These are phyloP conservation scores for Candida ortonii DNA, from an alignment of 805 yeast genomes.

Conservation along the genomic window DNA sequence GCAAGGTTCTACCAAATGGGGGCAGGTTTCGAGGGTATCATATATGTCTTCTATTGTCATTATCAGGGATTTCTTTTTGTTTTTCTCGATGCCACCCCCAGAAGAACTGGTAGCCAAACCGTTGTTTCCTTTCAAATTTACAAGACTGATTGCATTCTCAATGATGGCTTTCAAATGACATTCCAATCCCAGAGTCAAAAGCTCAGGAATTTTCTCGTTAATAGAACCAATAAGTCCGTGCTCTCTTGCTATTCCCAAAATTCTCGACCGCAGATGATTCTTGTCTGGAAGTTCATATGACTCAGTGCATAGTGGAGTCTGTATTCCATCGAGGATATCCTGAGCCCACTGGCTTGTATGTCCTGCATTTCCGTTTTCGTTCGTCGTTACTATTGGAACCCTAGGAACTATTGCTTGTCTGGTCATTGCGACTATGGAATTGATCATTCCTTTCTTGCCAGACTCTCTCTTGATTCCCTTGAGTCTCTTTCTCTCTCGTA, in stretches of 20 bases:
- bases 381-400: constrained; percentile 66
- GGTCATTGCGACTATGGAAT: constrained; percentile 64
- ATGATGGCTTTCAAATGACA: constrained; percentile 70
- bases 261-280: constrained; percentile 61
- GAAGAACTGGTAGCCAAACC: constrained; percentile 5
- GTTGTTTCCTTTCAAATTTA: constrained; percentile 55
- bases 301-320: constrained; percentile 76
- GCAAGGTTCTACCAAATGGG: constrained; percentile 65
- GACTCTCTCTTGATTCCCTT: constrained; percentile 80
- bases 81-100: neutral
- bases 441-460: constrained; percentile 73
- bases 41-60: constrained; percentile 65
- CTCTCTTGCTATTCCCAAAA: constrained; percentile 83
- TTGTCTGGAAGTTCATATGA: constrained; percentile 79
- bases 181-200: constrained; percentile 78
- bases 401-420: constrained; percentile 77
- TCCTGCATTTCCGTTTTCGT: constrained; percentile 17
- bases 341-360: constrained; percentile 84
- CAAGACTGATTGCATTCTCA: constrained; percentile 71
- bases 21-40: constrained; percentile 61
- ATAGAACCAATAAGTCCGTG: constrained; percentile 82
- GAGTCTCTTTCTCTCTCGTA: constrained; percentile 79
- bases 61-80: constrained; percentile 32
- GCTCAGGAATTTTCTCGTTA: constrained; percentile 74
- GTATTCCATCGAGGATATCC: constrained; percentile 82